These are phyloP conservation scores for Phialophora tarda DNA, from an alignment of 2,329 filamentous ascomycete species.

Conservation along the genomic window DNA sequence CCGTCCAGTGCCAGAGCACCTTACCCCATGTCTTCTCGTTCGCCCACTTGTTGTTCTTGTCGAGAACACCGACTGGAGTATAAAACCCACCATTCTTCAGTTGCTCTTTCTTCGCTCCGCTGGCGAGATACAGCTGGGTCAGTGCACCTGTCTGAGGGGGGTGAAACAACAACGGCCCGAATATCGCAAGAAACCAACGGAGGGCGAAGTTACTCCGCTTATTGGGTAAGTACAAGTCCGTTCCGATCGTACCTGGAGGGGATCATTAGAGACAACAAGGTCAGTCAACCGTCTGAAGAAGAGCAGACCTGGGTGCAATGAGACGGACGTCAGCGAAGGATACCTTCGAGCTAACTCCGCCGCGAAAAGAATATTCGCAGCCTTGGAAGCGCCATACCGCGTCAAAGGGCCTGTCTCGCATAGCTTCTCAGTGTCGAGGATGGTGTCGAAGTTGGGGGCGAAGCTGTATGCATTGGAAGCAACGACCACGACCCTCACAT, in stretches of 20 bases:
- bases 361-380: conserved; percentile 57
- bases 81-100: background rate
- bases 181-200: background rate
- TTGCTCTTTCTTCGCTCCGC: background rate
- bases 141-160: background rate
- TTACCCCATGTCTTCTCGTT: background rate
- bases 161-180: background rate
- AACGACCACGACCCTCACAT: conserved; percentile 48
- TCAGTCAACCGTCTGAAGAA: background rate
- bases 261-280: background rate
- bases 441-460: conserved; percentile 45
- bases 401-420: conserved; percentile 48
- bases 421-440: conserved; percentile 47
- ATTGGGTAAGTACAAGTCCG: conserved; percentile 2
- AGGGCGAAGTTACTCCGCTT: background rate
- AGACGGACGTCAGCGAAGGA: conserved; percentile 37
- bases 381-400: conserved; percentile 59
- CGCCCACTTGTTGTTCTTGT: conserved; percentile 3
- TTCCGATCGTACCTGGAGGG: background rate
- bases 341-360: conserved; percentile 53
- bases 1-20: conserved; percentile 2
- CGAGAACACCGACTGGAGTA: conserved; percentile 1
- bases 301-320: conserved; percentile 2
- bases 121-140: conserved; percentile 1
- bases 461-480: conserved; percentile 46